Conservation (phyloP, 345 rosid genomes). For the Syzygium aromaticum region DNA sequence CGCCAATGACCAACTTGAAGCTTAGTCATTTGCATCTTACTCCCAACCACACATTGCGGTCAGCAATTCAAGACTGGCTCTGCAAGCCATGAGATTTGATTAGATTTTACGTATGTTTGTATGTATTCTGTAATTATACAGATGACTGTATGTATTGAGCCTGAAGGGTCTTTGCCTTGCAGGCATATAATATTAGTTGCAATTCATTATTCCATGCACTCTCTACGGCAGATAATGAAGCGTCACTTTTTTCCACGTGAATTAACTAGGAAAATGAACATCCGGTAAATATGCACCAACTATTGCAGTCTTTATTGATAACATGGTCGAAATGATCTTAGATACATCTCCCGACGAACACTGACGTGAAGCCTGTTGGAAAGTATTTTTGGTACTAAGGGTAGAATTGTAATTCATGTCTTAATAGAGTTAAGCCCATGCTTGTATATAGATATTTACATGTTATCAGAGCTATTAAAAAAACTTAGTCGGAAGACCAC, state of each 20-base stretch:
- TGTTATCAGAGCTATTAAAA: too few relatives aligned
- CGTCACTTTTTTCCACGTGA: neutral
- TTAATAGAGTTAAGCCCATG: too few relatives aligned
- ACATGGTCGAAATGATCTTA: neutral
- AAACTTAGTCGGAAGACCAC: neutral
- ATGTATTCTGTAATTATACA: neutral
- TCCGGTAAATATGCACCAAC: neutral
- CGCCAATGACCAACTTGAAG: constrained; percentile 69
- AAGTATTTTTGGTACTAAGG: too few relatives aligned
- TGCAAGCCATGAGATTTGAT: constrained; percentile 29
- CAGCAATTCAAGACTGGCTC: constrained; percentile 76
- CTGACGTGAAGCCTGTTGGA: too few relatives aligned
- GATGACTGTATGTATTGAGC: neutral
- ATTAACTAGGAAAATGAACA: neutral
- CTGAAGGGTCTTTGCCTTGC: neutral
- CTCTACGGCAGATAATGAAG: neutral
- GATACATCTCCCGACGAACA: neutral
- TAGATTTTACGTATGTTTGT: neutral
- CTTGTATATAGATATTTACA: too few relatives aligned
- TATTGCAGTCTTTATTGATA: neutral
- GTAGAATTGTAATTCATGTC: too few relatives aligned
- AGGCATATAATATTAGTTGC: neutral
- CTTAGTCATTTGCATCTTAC: constrained; percentile 46
- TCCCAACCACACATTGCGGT: constrained; percentile 50
- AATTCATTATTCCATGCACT: neutral